These are phyloP conservation scores for Candida ficus DNA, from an alignment of 805 yeast species.

Conservation along the genomic window DNA sequence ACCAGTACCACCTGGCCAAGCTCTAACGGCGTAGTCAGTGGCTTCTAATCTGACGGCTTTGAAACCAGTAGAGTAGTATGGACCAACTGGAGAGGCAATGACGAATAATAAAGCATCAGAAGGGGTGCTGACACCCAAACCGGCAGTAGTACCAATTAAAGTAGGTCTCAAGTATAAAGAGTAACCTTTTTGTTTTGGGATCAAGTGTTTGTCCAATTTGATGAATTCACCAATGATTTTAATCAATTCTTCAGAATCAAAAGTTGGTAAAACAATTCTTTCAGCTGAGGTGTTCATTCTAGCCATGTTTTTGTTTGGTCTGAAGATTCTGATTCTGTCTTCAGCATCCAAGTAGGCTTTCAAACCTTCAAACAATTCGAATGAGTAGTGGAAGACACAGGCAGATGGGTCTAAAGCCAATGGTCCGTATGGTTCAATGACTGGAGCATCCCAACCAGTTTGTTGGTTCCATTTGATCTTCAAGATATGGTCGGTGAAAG, in stretches of 20 bases:
- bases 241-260: conserved; percentile 72
- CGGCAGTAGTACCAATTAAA: conserved; percentile 85
- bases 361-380: conserved; percentile 93
- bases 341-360: conserved; percentile 75
- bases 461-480: conserved; percentile 74
- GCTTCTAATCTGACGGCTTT: conserved; percentile 94
- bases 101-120: conserved; percentile 76
- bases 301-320: conserved; percentile 88
- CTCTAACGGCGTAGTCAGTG: conserved; percentile 92
- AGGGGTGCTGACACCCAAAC: conserved; percentile 84
- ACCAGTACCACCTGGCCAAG: conserved; percentile 99
- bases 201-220: conserved; percentile 66
- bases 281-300: conserved; percentile 87
- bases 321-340: conserved; percentile 73
- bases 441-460: conserved; percentile 86
- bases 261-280: conserved; percentile 84
- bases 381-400: conserved; percentile 90
- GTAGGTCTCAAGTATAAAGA: conserved; percentile 93
- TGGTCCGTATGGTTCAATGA: conserved; percentile 79
- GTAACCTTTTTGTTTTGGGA: conserved; percentile 85
- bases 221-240: conserved; percentile 74
- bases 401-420: conserved; percentile 80
- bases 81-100: conserved; percentile 95
- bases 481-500: conserved; percentile 87
- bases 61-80: conserved; percentile 92